A percentile compares a stretch with the other conserved stretches of the same genome.
phyloP scores from a whole-genome alignment of 2,329 filamentous ascomycete genomes.

The Nigrospora sphaerica region DNA sequence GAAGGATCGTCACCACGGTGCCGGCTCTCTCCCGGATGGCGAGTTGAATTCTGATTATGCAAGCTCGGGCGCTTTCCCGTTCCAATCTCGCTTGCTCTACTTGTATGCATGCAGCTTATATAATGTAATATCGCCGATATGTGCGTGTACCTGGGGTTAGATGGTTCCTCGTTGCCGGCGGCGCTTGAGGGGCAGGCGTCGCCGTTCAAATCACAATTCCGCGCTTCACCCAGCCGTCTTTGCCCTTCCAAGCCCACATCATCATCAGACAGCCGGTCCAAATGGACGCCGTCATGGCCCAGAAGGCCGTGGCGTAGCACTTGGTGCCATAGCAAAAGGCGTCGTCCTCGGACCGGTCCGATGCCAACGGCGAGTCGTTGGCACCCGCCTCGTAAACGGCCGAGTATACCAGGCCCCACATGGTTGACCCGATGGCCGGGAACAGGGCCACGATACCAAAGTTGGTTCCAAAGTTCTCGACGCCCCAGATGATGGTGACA shows the following conservation, averaged over 20 bases:
- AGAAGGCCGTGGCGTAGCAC: slow-evolving; percentile 79
- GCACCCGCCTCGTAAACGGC: slow-evolving; percentile 68
- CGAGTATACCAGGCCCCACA: slow-evolving; percentile 90
- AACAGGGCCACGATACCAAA: slow-evolving; percentile 94
- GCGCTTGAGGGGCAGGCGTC: too few relatives aligned
- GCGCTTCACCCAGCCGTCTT: slow-evolving; percentile 65
- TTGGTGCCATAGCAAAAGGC: slow-evolving; percentile 71
- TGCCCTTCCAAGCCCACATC: slow-evolving; percentile 75
- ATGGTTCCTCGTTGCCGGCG: too few relatives aligned
- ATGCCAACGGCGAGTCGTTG: slow-evolving; percentile 26
- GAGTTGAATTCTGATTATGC: too few relatives aligned
- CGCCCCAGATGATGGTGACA: slow-evolving; percentile 95
- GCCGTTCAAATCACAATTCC: slow-evolving; percentile 55
- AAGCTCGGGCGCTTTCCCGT: too few relatives aligned
- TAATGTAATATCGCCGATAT: too few relatives aligned
- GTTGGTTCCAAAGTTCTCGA: slow-evolving; percentile 97
- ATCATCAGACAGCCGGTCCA: slow-evolving; percentile 70
- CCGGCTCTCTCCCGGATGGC: too few relatives aligned
- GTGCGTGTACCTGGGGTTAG: too few relatives aligned
- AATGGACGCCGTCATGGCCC: slow-evolving; percentile 76
- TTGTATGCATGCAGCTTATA: too few relatives aligned
- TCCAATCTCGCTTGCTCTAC: too few relatives aligned
- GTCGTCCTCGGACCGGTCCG: slow-evolving; percentile 31
- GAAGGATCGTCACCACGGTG: too few relatives aligned
- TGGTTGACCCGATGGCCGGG: slow-evolving; percentile 77